Conservation (phyloP, 192 early-diverging fungal species). For the Glomus cerebriforme region DNA sequence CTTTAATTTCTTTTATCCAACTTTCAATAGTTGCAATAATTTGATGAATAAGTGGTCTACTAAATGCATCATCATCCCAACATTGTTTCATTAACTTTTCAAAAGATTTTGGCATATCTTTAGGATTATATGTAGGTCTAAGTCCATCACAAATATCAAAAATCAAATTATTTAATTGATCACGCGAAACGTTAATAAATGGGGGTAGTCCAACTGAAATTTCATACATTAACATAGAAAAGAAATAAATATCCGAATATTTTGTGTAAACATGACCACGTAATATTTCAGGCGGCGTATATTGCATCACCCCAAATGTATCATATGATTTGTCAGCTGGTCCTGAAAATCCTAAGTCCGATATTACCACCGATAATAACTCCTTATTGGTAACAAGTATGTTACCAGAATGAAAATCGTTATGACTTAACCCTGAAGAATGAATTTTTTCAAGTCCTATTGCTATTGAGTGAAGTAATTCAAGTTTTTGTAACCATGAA, state of each 20-base stretch:
- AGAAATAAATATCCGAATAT: slow-evolving; percentile 14
- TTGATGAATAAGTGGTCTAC: neutral
- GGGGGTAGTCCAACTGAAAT: neutral
- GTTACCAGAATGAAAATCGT: slow-evolving; percentile 14
- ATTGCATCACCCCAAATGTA: neutral
- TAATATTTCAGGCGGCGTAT: slow-evolving; percentile 6
- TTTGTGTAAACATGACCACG: neutral
- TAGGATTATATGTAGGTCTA: neutral
- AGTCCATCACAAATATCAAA: slow-evolving; percentile 17
- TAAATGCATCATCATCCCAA: slow-evolving; percentile 13
- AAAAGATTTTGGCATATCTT: neutral
- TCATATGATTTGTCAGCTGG: slow-evolving; percentile 2
- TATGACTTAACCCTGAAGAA: slow-evolving; percentile 2
- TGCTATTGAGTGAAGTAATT: neutral
- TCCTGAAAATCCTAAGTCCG: neutral
- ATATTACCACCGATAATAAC: neutral
- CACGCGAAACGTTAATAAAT: neutral
- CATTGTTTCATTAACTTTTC: slow-evolving; percentile 14
- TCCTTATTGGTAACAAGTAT: neutral
- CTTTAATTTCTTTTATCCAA: slow-evolving; percentile 1
- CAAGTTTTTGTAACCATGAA: slow-evolving; percentile 18
- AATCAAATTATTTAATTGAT: neutral
- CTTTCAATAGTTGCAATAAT: neutral
- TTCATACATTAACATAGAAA: slow-evolving; percentile 15
- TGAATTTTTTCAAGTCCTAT: neutral